Conservation (phyloP, 768 basidiomycete species). For the Trametes maxima region DNA sequence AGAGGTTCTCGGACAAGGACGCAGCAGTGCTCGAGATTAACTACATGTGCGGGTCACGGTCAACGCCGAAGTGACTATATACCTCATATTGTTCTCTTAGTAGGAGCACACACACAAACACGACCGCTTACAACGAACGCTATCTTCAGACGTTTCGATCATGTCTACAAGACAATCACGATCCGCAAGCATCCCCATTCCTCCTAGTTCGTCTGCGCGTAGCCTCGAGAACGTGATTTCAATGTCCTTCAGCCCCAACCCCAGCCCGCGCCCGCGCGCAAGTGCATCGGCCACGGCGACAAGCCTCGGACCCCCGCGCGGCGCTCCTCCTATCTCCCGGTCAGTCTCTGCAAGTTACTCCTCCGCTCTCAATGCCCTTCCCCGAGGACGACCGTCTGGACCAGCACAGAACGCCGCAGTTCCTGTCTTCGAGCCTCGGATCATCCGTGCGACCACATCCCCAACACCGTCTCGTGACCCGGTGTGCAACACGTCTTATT, state of each 20-base stretch:
- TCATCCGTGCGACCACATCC: slow-evolving; percentile 59
- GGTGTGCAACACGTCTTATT: slow-evolving; percentile 22
- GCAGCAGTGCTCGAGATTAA: too few species aligned
- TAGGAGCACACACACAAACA: neutral
- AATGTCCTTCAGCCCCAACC: slow-evolving; percentile 48
- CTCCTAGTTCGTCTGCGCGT: slow-evolving; percentile 53
- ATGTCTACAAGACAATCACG: slow-evolving; percentile 59
- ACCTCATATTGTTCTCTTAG: neutral
- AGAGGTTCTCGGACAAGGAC: too few species aligned
- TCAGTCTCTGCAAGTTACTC: slow-evolving; percentile 28
- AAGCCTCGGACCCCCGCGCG: slow-evolving; percentile 3
- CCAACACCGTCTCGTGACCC: slow-evolving; percentile 34
- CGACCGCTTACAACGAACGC: neutral
- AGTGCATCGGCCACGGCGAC: slow-evolving; percentile 13
- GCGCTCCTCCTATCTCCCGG: slow-evolving; percentile 4
- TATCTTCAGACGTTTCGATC: neutral
- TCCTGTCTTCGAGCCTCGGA: slow-evolving; percentile 49
- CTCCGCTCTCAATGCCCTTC: slow-evolving; percentile 11
- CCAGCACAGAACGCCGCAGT: slow-evolving; percentile 10
- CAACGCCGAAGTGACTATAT: too few species aligned
- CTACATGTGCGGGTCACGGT: too few species aligned
- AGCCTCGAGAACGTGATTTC: slow-evolving; percentile 68
- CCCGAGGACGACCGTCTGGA: slow-evolving; percentile 16
- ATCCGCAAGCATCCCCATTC: slow-evolving; percentile 70
- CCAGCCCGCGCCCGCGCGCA: slow-evolving; percentile 9